Conservation (phyloP, 1,284 basidiomycete species). For the Microbotryomycetes sp. region DNA sequence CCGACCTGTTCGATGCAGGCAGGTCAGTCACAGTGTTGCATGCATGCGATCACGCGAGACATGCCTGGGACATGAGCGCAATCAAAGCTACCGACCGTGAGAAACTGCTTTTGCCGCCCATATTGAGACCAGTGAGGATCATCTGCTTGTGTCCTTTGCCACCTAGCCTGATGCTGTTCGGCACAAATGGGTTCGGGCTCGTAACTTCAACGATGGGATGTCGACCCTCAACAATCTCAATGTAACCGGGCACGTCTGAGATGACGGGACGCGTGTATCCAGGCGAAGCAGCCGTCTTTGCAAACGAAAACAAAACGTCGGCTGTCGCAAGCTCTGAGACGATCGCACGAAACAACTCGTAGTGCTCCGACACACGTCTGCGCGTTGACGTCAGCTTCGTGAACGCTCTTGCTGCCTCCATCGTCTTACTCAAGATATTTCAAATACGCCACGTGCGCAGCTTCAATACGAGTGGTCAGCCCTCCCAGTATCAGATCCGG, state of each 20-base stretch:
- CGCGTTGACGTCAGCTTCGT: background rate
- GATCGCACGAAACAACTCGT: constrained; percentile 60
- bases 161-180: constrained; percentile 47
- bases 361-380: constrained; percentile 39
- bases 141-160: constrained; percentile 9
- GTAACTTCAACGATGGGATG: constrained; percentile 77
- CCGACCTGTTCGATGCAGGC: constrained; percentile 52
- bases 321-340: constrained; percentile 70
- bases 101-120: constrained; percentile 40
- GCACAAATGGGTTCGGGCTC: constrained; percentile 68
- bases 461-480: too few species aligned
- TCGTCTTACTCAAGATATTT: constrained; percentile 55
- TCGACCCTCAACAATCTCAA: constrained; percentile 44
- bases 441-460: constrained; percentile 57
- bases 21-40: constrained; percentile 28
- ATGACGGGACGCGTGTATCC: constrained; percentile 63
- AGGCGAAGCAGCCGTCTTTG: constrained; percentile 42
- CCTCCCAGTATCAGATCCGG: too few species aligned
- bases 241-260: constrained; percentile 12
- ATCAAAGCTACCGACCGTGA: constrained; percentile 28
- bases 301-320: constrained; percentile 68
- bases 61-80: constrained; percentile 54
- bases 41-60: too few species aligned
- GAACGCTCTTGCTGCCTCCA: background rate
- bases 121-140: constrained; percentile 27